Percentiles rank a stretch among this genome's conserved stretches.
These are phyloP conservation scores for Cordyceps tenuipes DNA, from an alignment of 2,329 filamentous ascomycete genomes.

Conservation along the genomic window DNA sequence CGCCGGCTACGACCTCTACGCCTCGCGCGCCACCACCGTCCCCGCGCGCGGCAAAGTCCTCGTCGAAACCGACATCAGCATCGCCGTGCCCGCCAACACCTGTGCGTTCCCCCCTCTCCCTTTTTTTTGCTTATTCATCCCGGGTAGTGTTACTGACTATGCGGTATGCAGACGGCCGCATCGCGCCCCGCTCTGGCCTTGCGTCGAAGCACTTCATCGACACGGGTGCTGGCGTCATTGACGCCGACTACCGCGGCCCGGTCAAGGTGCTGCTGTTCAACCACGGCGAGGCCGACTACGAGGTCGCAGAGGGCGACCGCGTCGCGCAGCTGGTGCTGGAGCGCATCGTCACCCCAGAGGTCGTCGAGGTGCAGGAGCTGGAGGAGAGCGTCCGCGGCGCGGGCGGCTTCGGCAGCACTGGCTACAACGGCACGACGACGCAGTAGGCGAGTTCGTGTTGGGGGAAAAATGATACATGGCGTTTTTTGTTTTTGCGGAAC, in stretches of 20 bases:
- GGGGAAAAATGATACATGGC: not conserved
- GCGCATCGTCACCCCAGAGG: conserved; percentile 87
- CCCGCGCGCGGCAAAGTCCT: conserved; percentile 76
- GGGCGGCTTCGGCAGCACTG: conserved; percentile 88
- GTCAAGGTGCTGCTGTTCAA: conserved; percentile 96
- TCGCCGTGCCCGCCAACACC: conserved; percentile 82
- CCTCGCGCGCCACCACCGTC: conserved; percentile 63
- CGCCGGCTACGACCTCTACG: conserved; percentile 91
- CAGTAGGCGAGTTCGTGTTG: not conserved
- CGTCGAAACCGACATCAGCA: conserved; percentile 84
- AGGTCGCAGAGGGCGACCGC: conserved; percentile 75
- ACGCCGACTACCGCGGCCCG: conserved; percentile 91
- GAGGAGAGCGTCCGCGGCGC: conserved; percentile 86
- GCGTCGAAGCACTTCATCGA: conserved; percentile 94
- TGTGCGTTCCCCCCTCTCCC: conserved; percentile 49
- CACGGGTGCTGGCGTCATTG: conserved; percentile 91
- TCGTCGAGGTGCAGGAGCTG: conserved; percentile 79
- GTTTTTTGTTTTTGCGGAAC: no score
- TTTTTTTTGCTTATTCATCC: no score
- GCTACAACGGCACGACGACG: conserved; percentile 24
- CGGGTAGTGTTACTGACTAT: no score
- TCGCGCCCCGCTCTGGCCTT: conserved; percentile 84
- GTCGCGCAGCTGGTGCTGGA: conserved; percentile 91
- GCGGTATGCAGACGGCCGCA: no score
- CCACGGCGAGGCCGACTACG: conserved; percentile 73